Conservation (phyloP, 352 stramenopile species). For the Vaucheria bursata region DNA sequence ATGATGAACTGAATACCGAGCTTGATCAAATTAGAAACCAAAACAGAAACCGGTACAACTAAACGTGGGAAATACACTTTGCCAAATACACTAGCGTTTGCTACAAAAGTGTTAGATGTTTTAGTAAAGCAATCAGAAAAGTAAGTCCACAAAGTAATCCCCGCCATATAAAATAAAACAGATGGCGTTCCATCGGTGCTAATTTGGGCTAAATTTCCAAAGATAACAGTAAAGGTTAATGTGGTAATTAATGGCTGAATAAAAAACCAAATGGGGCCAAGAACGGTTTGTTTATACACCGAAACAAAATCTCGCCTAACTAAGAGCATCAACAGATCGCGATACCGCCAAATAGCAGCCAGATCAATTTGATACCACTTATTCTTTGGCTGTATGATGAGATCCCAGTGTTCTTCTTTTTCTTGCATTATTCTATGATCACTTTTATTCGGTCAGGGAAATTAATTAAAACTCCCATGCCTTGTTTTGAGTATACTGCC, state of each 20-base stretch:
- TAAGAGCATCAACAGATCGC: background rate
- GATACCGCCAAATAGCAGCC: background rate
- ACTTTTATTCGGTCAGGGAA: background rate
- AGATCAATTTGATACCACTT: background rate
- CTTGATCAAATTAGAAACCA: background rate
- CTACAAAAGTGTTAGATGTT: background rate
- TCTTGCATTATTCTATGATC: background rate
- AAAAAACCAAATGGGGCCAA: background rate
- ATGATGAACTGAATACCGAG: constrained; percentile 1
- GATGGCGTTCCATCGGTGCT: background rate
- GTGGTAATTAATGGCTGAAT: constrained; percentile 5
- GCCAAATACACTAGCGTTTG: background rate
- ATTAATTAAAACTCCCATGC: background rate
- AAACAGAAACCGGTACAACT: constrained; percentile 1
- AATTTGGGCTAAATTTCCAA: constrained; percentile 5
- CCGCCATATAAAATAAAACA: background rate
- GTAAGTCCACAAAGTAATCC: background rate
- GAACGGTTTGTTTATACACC: constrained; percentile 5
- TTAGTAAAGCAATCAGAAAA: background rate
- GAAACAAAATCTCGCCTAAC: background rate
- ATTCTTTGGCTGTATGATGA: background rate
- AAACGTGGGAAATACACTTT: constrained; percentile 13
- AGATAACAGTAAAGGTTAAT: background rate
- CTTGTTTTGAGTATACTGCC: background rate
- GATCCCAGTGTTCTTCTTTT: background rate